A percentile compares a stretch with the other conserved stretches of the same genome.
Conservation (phyloP, 495 filamentous ascomycete species). For the Thermochaetoides thermophila region DNA sequence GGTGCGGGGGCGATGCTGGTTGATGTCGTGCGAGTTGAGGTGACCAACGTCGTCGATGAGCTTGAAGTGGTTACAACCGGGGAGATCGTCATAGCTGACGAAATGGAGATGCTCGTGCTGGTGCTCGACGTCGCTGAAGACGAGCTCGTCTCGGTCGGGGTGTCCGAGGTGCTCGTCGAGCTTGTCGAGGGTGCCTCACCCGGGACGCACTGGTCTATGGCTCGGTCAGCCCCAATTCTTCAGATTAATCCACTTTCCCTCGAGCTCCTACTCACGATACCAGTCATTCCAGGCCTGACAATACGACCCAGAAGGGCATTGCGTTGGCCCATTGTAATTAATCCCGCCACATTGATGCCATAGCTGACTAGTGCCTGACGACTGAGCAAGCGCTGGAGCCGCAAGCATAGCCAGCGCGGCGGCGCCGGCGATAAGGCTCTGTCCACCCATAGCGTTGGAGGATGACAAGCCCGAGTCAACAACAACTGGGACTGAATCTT, state of each 20-base stretch:
- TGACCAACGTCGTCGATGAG: background rate
- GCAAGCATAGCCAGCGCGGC: constrained; percentile 7
- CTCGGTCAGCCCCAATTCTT: constrained; percentile 1
- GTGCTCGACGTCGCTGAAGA: background rate
- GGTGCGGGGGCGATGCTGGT: background rate
- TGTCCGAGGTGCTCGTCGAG: background rate
- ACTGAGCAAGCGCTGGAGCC: too few species aligned
- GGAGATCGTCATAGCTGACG: constrained; percentile 1
- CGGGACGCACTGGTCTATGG: constrained; percentile 10
- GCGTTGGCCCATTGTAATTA: constrained; percentile 6
- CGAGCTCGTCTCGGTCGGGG: too few species aligned
- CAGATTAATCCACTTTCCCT: background rate
- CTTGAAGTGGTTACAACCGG: background rate
- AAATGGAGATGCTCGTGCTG: background rate
- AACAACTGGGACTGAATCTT: too few species aligned
- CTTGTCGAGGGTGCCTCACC: constrained; percentile 2
- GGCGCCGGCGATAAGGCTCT: too few species aligned
- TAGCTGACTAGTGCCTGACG: too few species aligned
- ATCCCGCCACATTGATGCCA: constrained; percentile 14
- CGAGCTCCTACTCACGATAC: constrained; percentile 5
- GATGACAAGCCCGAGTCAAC: too few species aligned
- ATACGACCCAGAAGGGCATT: constrained; percentile 5
- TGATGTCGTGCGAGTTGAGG: background rate
- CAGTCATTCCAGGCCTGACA: constrained; percentile 11
- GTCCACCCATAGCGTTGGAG: too few species aligned